These are phyloP conservation scores for Podospora tetraspora DNA, from an alignment of 495 filamentous ascomycete species.

Conservation along the genomic window DNA sequence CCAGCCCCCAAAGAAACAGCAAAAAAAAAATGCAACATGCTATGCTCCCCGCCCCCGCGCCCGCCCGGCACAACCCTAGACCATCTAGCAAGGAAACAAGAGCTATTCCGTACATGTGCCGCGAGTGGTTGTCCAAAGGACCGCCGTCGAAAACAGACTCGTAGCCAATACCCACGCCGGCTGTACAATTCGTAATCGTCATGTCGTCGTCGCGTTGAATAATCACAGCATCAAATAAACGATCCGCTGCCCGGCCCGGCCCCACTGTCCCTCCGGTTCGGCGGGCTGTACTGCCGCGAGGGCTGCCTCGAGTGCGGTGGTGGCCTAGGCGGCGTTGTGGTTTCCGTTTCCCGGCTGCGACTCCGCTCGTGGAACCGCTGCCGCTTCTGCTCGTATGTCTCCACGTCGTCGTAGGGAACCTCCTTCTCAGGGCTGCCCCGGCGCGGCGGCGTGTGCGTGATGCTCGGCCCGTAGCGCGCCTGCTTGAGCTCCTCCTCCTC, in stretches of 20 bases:
- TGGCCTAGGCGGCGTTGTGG: background rate
- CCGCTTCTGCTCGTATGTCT: slow-evolving; percentile 5
- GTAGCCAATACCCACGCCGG: background rate
- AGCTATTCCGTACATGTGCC: background rate
- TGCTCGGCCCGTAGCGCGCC: slow-evolving; percentile 37
- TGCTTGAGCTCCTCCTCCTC: slow-evolving; percentile 33
- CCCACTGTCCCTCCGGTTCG: background rate
- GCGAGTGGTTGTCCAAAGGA: background rate
- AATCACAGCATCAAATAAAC: background rate
- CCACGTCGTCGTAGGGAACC: background rate
- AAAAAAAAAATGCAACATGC: background rate
- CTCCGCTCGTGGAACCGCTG: slow-evolving; percentile 10
- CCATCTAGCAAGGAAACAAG: background rate
- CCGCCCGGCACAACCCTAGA: background rate
- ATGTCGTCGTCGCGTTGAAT: background rate
- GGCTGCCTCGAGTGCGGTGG: background rate
- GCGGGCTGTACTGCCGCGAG: background rate
- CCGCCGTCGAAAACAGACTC: background rate
- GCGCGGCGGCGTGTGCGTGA: slow-evolving; percentile 30
- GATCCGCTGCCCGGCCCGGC: background rate
- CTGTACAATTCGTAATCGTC: background rate
- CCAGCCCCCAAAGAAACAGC: background rate
- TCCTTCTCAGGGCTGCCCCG: slow-evolving; percentile 10
- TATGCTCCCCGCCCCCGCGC: background rate
- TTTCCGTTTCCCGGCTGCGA: background rate